A percentile compares a stretch with the other conserved stretches of the same genome.
These are phyloP conservation scores for Opeltia flavorubescens DNA, from an alignment of 495 filamentous ascomycete genomes.

Conservation along the genomic window DNA sequence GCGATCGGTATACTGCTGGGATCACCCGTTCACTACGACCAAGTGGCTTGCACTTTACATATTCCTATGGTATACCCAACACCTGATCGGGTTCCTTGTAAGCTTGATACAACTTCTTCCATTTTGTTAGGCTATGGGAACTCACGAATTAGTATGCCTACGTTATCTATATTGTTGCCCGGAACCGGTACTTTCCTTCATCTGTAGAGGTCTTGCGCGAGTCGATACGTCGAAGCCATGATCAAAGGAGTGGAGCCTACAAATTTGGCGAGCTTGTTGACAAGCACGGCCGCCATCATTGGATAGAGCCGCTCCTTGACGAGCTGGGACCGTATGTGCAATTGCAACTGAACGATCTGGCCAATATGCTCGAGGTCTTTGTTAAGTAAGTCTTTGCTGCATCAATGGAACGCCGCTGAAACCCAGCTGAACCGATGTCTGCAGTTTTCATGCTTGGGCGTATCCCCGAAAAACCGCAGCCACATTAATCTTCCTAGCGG, in stretches of 20 bases:
- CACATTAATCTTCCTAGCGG: conserved; percentile 21
- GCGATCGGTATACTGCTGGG: conserved; percentile 31
- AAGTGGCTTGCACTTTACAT: conserved; percentile 23
- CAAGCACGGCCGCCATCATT: conserved; percentile 25
- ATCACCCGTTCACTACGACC: conserved; percentile 21
- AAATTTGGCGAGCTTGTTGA: conserved; percentile 29
- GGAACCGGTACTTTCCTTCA: conserved; percentile 21
- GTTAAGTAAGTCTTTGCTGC: conserved; percentile 17
- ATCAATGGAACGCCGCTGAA: background rate
- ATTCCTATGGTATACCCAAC: conserved; percentile 23
- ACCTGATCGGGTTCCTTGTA: conserved; percentile 26
- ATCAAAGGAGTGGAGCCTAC: conserved; percentile 17
- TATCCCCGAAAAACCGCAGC: conserved; percentile 21
- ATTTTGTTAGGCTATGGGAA: background rate
- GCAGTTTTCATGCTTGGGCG: conserved; percentile 34
- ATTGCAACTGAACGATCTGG: conserved; percentile 30
- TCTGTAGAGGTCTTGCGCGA: conserved; percentile 24
- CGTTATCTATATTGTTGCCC: conserved; percentile 25
- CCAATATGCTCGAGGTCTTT: conserved; percentile 26
- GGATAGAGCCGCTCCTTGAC: conserved; percentile 26
- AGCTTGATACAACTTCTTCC: conserved; percentile 3
- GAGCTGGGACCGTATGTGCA: conserved; percentile 25
- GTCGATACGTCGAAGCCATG: conserved; percentile 18
- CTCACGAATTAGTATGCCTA: conserved; percentile 16
- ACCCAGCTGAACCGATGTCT: conserved; percentile 4